Conservation (phyloP, 2,329 filamentous ascomycete species). For the Madurella fahalii region DNA sequence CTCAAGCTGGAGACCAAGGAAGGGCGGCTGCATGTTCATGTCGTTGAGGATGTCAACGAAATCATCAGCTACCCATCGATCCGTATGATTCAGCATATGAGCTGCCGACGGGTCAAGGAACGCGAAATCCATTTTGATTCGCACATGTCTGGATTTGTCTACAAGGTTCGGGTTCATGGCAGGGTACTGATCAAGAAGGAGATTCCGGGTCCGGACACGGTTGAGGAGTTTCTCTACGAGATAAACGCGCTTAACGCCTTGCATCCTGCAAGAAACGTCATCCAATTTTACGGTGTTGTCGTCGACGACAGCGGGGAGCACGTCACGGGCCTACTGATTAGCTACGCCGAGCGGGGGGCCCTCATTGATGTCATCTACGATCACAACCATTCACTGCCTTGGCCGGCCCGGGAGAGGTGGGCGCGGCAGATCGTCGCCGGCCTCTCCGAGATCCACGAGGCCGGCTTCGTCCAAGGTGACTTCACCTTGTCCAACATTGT, state of each 20-base stretch:
- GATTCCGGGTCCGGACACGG: constrained; percentile 89
- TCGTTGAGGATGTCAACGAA: constrained; percentile 95
- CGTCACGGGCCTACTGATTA: constrained; percentile 87
- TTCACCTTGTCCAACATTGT: constrained; percentile 98
- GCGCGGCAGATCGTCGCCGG: constrained; percentile 86
- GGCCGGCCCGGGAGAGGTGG: constrained; percentile 78
- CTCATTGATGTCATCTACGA: constrained; percentile 91
- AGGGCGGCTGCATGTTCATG: constrained; percentile 87
- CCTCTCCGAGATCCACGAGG: constrained; percentile 87
- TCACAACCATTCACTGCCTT: constrained; percentile 57
- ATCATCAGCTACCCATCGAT: constrained; percentile 81
- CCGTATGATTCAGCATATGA: constrained; percentile 69
- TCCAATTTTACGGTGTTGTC: constrained; percentile 81
- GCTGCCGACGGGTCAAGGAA: constrained; percentile 63
- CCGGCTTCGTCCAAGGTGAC: constrained; percentile 94
- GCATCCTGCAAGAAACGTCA: constrained; percentile 68
- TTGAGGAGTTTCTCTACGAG: constrained; percentile 96
- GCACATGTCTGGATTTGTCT: constrained; percentile 95
- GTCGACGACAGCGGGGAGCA: constrained; percentile 69
- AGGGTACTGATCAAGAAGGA: constrained; percentile 89
- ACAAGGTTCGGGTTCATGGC: constrained; percentile 73
- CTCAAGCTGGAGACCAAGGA: constrained; percentile 87
- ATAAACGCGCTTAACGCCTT: constrained; percentile 88
- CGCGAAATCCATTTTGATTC: constrained; percentile 77
- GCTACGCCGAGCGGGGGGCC: constrained; percentile 79